Evolutionary conservation across 2,329 filamentous ascomycete genomes (phyloP), one percentile per base, ranked within the genome.

Genomic region (Colletotrichum trifolii): DNA sequence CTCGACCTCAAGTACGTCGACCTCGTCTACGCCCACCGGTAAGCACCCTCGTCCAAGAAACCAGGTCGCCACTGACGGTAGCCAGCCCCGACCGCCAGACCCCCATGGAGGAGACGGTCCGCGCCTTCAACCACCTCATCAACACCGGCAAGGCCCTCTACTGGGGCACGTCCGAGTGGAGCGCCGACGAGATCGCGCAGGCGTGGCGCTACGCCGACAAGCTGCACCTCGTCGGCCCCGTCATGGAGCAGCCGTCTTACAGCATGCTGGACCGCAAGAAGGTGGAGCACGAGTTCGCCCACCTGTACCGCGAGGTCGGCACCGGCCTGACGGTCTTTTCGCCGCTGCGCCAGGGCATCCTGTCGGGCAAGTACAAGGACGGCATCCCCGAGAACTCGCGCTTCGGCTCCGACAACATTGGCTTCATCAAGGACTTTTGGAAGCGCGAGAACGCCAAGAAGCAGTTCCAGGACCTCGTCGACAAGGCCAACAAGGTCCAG

Each of bases 111-210:
- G 89, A 92, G 78, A 87, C 85, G 2, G 89, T 92, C 42, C 86
- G 89, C 57, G 88, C 85, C 57, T 91, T 92, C 80, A 91, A 91
- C 79, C 82, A 91, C 75, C 77, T 92, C 57, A 91, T 92, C 73
- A 81, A 88, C 74, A 83, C 82, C 0, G 89, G 89, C 69, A 88
- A 91, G 77, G 86, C 87, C 2, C 86, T 92, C 68, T 91, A 91
- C 80, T 91, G 88, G 88, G 89, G 88, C 46, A 91, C 88, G 0
- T 90, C 87, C 0, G 87, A 91, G 74, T 91, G 89, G 88, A 83
- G 81, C 66, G 87, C 89, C 47, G 83, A 85, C 64, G 88, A 91
- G 78, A 90, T 91, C 72, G 83, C 85, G 6, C 82, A 87, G 63
- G 89, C 89, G 0, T 87, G 85, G 80, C 79, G 85, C 12, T 81